These are phyloP conservation scores for Crithidia bombi DNA, from an alignment of 208 protist genomes.

Conservation along the genomic window DNA sequence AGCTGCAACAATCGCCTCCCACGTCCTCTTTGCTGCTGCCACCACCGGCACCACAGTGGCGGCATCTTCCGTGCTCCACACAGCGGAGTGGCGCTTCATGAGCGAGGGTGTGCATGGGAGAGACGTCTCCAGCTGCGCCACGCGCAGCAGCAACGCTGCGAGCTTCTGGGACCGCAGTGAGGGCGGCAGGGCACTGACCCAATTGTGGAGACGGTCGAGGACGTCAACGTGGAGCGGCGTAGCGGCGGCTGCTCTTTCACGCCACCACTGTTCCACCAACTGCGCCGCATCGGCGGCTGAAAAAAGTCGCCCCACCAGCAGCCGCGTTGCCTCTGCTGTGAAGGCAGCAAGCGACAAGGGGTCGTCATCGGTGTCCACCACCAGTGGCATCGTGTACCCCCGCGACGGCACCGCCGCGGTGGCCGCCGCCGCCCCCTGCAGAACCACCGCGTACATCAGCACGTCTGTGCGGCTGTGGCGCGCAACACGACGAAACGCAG, in stretches of 20 bases:
- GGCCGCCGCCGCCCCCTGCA: background rate
- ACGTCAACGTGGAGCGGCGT: background rate
- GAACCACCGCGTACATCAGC: conserved; percentile 1
- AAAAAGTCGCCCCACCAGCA: background rate
- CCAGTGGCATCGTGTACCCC: background rate
- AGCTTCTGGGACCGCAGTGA: conserved; percentile 10
- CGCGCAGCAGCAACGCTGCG: background rate
- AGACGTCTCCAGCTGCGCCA: background rate
- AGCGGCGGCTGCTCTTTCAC: conserved; percentile 1
- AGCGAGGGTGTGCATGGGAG: too few relatives aligned
- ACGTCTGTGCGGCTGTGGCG: conserved; percentile 8
- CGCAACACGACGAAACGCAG: conserved; percentile 3
- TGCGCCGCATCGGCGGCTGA: background rate
- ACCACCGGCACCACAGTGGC: background rate
- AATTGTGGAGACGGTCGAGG: conserved; percentile 4
- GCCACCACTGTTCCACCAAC: conserved; percentile 2
- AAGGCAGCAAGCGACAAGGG: background rate
- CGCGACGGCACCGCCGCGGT: background rate
- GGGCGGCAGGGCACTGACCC: conserved; percentile 16
- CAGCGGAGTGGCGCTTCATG: too few relatives aligned
- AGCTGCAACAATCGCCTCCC: background rate
- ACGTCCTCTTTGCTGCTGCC: background rate
- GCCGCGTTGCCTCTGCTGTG: background rate
- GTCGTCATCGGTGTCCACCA: background rate
- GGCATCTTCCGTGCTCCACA: too few relatives aligned